These are phyloP conservation scores for Candida maltosa DNA, from an alignment of 805 yeast species.

Conservation along the genomic window DNA sequence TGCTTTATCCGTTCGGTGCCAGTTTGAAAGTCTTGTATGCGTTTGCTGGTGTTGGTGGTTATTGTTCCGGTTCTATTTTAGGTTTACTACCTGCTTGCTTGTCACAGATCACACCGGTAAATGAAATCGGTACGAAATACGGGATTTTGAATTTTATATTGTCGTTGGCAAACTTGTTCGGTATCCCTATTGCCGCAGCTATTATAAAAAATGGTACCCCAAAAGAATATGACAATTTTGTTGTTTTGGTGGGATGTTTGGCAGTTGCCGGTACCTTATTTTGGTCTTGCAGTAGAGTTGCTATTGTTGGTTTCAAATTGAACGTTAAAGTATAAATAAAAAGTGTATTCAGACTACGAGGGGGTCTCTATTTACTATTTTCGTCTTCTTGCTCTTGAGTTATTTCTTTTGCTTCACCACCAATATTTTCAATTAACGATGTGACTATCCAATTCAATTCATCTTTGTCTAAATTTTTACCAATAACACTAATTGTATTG, in stretches of 20 bases:
- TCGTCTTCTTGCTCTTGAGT: slow-evolving; percentile 54
- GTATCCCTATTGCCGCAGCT: slow-evolving; percentile 32
- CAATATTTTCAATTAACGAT: slow-evolving; percentile 43
- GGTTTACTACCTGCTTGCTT: slow-evolving; percentile 47
- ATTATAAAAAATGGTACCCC: slow-evolving; percentile 25
- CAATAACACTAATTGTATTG: slow-evolving; percentile 74
- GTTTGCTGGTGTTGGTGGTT: slow-evolving; percentile 33
- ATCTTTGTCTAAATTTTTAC: slow-evolving; percentile 31
- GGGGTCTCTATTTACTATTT: slow-evolving; percentile 28
- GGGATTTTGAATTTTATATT: slow-evolving; percentile 29
- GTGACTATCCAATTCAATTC: slow-evolving; percentile 44
- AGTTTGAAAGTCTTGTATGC: slow-evolving; percentile 21
- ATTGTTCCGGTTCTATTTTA: slow-evolving; percentile 31
- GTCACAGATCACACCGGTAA: slow-evolving; percentile 50
- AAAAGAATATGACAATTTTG: slow-evolving; percentile 26
- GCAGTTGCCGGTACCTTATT: slow-evolving; percentile 24
- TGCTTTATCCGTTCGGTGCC: slow-evolving; percentile 35
- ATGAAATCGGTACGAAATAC: slow-evolving; percentile 34
- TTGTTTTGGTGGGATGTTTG: slow-evolving; percentile 27
- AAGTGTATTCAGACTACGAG: background rate
- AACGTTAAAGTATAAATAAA: slow-evolving; percentile 18
- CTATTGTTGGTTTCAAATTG: slow-evolving; percentile 18
- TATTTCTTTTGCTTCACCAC: slow-evolving; percentile 54
- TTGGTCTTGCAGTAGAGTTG: slow-evolving; percentile 20
- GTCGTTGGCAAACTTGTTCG: slow-evolving; percentile 30